These are phyloP conservation scores for Zalaria obscura DNA, from an alignment of 2,329 filamentous ascomycete species.

Conservation along the genomic window DNA sequence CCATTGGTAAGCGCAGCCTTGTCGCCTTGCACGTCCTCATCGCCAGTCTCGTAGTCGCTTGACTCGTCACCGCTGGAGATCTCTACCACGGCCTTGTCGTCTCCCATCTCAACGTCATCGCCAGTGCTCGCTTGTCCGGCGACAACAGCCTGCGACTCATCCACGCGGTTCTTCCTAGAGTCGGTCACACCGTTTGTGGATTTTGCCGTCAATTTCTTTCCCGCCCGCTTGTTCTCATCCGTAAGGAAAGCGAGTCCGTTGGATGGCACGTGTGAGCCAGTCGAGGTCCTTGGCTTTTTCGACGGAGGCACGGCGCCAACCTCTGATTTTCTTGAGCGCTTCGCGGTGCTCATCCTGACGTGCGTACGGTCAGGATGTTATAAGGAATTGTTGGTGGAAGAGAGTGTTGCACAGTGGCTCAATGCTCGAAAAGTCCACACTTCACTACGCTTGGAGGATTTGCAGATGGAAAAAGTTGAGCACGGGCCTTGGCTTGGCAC, in stretches of 20 bases:
- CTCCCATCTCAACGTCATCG: slow-evolving; percentile 24
- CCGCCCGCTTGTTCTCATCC: slow-evolving; percentile 18
- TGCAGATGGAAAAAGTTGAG: too few species aligned
- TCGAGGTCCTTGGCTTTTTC: slow-evolving; percentile 17
- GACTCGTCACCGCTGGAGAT: slow-evolving; percentile 31
- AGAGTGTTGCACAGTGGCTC: too few species aligned
- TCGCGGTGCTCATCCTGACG: slow-evolving; percentile 19
- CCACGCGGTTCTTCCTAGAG: slow-evolving; percentile 36
- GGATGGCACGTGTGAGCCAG: slow-evolving; percentile 15
- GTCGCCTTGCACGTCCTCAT: slow-evolving; percentile 13
- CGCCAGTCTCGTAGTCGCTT: slow-evolving; percentile 18
- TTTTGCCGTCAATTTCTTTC: slow-evolving; percentile 27
- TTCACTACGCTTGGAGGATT: too few species aligned
- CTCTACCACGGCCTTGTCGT: slow-evolving; percentile 26
- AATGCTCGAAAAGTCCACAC: too few species aligned
- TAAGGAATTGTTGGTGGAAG: too few species aligned
- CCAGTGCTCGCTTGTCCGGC: slow-evolving; percentile 31
- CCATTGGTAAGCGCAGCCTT: slow-evolving; percentile 3
- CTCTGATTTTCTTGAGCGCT: slow-evolving; percentile 15
- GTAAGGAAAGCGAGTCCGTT: slow-evolving; percentile 19
- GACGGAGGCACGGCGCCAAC: slow-evolving; percentile 13
- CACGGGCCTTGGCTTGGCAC: too few species aligned
- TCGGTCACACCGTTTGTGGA: slow-evolving; percentile 40
- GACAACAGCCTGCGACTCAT: slow-evolving; percentile 43
- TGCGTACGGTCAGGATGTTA: not conserved